Evolutionary conservation across 352 stramenopile species (phyloP), one percentile per base, ranked within the genome.

Genomic region (Pythium brachiatum): DNA sequence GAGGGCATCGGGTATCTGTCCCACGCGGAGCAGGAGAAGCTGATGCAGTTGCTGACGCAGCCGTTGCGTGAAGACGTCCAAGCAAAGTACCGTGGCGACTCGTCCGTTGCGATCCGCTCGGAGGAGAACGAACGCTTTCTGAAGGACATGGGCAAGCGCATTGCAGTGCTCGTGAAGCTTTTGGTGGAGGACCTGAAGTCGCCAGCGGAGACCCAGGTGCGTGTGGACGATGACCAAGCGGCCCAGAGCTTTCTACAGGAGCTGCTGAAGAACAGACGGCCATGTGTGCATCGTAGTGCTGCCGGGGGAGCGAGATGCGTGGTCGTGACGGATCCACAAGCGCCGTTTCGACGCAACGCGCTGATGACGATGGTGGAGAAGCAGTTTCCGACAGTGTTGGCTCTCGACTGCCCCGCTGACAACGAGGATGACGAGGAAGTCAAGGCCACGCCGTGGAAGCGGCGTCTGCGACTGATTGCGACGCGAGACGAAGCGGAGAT

Each of bases 1-100:
- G 59, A 75, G 21, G 83, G 83, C 26, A 80, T 93, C 44, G 73
- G 77, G 3, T 86, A 91, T 57, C 66, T 93, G 34, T 91, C 81
- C 3, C 82, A 90, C 44, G 34, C 55, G 3, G 83, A 90, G 50
- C 81, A 90, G 21, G 15, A 48, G 2, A 26, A 44, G 12, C 18
- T 64, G 1, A 38, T 23, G 27, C 15, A 46, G 6, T 25, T 64
- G 46, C 47, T 72, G 6, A 20, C 39, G 2, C 31, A 41, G 26
- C 57, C 64, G 1, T 39, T 70, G 36, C 57, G 58, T 2, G 64
- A 72, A 32, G 64, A 72, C 32, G 57, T 72, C n/a, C 27, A 46
- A 1, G 53, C 41, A 0, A 66, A 64, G 39, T 72, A 67, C 36
- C 29, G 39, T 2, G 51, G 58, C 23, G 54, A 72, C 25, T 8